Percentiles rank a stretch among this genome's conserved stretches.
These are phyloP conservation scores for Rehmannia glutinosa DNA, from an alignment of 257 asterid species.

Conservation along the genomic window DNA sequence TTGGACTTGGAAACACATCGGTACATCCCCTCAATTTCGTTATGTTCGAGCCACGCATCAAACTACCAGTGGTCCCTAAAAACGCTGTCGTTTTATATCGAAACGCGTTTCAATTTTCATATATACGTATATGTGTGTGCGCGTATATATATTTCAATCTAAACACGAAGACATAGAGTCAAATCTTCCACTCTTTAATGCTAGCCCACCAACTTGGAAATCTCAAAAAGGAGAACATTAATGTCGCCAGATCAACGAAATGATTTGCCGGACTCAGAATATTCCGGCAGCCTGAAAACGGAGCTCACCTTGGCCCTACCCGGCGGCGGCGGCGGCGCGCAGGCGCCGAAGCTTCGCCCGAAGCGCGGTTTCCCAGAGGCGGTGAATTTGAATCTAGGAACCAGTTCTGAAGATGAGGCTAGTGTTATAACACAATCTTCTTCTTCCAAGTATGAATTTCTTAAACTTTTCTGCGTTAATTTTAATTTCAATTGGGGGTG, in stretches of 20 bases:
- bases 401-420: slow-evolving; percentile 18
- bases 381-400: slow-evolving; percentile 32
- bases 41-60: slow-evolving; percentile 16
- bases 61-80: background rate
- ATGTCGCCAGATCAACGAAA: slow-evolving; percentile 20
- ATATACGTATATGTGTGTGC: no score
- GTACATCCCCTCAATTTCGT: slow-evolving; percentile 14
- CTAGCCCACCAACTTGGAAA: slow-evolving; percentile 3
- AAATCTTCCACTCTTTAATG: background rate
- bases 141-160: background rate
- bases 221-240: background rate
- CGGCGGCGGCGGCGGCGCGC: slow-evolving; percentile 40
- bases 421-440: slow-evolving; percentile 25
- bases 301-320: slow-evolving; percentile 72
- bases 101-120: slow-evolving; percentile 3
- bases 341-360: slow-evolving; percentile 6
- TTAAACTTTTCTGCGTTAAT: no score
- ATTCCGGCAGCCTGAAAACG: slow-evolving; percentile 43
- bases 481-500: no score
- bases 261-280: slow-evolving; percentile 28
- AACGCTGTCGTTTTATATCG: background rate
- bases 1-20: no score
- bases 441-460: slow-evolving; percentile 48
- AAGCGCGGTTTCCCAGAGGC: slow-evolving; percentile 49
- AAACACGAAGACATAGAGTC: background rate